These are phyloP conservation scores for Crithidia expoeki DNA, from an alignment of 208 protist species.

Conservation along the genomic window DNA sequence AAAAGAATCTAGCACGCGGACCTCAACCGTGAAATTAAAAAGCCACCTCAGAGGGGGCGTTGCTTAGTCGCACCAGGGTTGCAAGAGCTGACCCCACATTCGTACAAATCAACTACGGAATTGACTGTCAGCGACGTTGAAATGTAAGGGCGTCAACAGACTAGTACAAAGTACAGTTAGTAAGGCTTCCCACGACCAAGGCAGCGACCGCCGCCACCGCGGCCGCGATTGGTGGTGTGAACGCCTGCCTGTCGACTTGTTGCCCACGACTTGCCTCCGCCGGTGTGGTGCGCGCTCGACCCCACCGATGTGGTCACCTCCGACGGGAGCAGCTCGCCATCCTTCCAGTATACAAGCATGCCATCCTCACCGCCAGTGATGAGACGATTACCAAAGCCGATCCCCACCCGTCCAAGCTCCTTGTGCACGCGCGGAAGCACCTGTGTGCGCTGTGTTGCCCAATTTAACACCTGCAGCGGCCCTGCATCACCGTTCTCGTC, in stretches of 20 bases:
- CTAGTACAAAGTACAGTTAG: conserved; percentile 1
- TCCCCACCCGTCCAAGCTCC: conserved; percentile 68
- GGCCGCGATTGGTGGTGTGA: background rate
- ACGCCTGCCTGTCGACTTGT: conserved; percentile 2
- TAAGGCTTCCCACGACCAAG: conserved; percentile 32
- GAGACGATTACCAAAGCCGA: conserved; percentile 69
- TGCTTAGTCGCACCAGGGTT: too few relatives aligned
- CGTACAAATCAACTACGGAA: too few relatives aligned
- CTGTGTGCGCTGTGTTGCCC: conserved; percentile 30
- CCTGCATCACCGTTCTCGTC: conserved; percentile 82
- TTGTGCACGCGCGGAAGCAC: conserved; percentile 52
- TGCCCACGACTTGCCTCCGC: conserved; percentile 25
- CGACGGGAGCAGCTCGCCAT: conserved; percentile 28
- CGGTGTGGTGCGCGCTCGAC: conserved; percentile 30
- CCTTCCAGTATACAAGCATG: conserved; percentile 73
- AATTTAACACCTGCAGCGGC: conserved; percentile 57
- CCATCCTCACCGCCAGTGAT: conserved; percentile 87
- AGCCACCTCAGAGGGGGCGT: too few relatives aligned
- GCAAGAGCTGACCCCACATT: too few relatives aligned
- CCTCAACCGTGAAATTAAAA: too few relatives aligned
- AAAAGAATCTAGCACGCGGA: too few relatives aligned
- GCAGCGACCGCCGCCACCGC: conserved; percentile 27
- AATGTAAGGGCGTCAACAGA: background rate
- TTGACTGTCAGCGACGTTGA: background rate
- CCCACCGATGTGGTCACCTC: conserved; percentile 30